Evolutionary conservation across 2,329 filamentous ascomycete genomes (phyloP), one percentile per base, ranked within the genome.

Genomic region (Penicillium sp.): DNA sequence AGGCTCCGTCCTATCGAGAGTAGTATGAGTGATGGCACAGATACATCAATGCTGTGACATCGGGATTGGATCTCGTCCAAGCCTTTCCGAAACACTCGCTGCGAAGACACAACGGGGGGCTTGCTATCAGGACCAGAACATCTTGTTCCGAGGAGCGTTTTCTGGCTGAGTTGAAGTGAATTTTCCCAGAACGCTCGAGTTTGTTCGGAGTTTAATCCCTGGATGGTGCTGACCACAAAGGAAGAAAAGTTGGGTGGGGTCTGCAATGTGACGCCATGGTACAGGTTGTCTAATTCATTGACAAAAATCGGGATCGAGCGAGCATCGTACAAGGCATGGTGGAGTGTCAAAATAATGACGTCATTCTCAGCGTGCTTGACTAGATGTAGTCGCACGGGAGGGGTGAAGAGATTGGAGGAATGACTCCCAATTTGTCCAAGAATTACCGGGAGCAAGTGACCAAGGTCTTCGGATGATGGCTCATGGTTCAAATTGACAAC

Each of bases 321-420:
- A 4, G 53, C 54, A 22, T 58, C 56, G 11, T 58, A 58, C 32
- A 56, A 42, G n/a, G 56, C 53, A 45, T 58, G 56, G 18, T 58
- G 49, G 7, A 58, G 16, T 1, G 46, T 51, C 5, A 58, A 9
- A 8, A 58, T 22, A 14, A 58, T 36, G 24, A 10, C 42, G 21
- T 52, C 49, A 2, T 10, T 29, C 21, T 32, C 34, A 9, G 21
- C 5, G n/a, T 46, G 31, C 31, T 40, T 42, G 16, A 52, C 32
- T n/a, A 52, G 22, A 5, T 32, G 42, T 7, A 52, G 43, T 18
- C 49, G 49, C 2, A 29, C 22, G 14, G 49, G 49, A 22, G 49
- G 43, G 7, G 32, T 52, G 21, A 52, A 52, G 18, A 52, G 49
- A 32, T 45, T 6, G 8, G 49, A 52, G 4, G 42, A 31, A 14